Evolutionary conservation across 352 stramenopile genomes (phyloP).

Genomic region (Globisporangium sylvaticum): DNA sequence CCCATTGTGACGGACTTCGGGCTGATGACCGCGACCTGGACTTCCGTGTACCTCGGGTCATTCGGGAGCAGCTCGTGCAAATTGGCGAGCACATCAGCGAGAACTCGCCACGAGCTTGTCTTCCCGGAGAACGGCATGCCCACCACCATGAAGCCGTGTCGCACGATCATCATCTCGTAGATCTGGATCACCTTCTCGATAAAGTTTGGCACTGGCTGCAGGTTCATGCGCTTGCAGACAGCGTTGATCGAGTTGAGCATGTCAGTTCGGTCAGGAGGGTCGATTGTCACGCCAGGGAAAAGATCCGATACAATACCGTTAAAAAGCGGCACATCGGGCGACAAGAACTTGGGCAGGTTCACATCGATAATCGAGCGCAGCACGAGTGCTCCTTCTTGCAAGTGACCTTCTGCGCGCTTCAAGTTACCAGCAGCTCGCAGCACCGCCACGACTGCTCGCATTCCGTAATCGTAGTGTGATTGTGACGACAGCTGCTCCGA

Average conservation of each 20-base stretch:
- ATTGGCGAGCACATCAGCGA: slow-evolving; percentile 85
- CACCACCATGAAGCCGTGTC: slow-evolving; percentile 95
- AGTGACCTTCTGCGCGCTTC: slow-evolving; percentile 72
- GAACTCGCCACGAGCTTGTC: slow-evolving; percentile 86
- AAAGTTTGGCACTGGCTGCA: slow-evolving; percentile 89
- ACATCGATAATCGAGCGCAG: slow-evolving; percentile 93
- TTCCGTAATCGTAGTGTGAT: slow-evolving; percentile 95
- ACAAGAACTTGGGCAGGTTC: slow-evolving; percentile 93
- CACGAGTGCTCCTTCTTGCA: slow-evolving; percentile 87
- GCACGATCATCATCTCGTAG: slow-evolving; percentile 96
- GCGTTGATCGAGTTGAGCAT: slow-evolving; percentile 82
- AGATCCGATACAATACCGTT: slow-evolving; percentile 93
- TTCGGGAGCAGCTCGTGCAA: slow-evolving; percentile 65
- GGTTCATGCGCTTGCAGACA: slow-evolving; percentile 73
- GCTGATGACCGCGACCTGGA: slow-evolving; percentile 87
- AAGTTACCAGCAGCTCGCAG: slow-evolving; percentile 91
- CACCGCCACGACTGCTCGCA: slow-evolving; percentile 93
- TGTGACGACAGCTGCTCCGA: slow-evolving; percentile 93
- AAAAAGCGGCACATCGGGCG: slow-evolving; percentile 92
- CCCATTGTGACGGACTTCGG: slow-evolving; percentile 93
- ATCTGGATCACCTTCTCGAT: slow-evolving; percentile 94
- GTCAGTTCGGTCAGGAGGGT: slow-evolving; percentile 82
- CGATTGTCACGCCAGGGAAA: slow-evolving; percentile 88
- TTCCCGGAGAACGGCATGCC: slow-evolving; percentile 94
- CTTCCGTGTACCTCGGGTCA: slow-evolving; percentile 72